Percentiles rank a stretch among this genome's conserved stretches.
Conservation (phyloP, 768 basidiomycete genomes). For the Kwoniella botswanensis region DNA sequence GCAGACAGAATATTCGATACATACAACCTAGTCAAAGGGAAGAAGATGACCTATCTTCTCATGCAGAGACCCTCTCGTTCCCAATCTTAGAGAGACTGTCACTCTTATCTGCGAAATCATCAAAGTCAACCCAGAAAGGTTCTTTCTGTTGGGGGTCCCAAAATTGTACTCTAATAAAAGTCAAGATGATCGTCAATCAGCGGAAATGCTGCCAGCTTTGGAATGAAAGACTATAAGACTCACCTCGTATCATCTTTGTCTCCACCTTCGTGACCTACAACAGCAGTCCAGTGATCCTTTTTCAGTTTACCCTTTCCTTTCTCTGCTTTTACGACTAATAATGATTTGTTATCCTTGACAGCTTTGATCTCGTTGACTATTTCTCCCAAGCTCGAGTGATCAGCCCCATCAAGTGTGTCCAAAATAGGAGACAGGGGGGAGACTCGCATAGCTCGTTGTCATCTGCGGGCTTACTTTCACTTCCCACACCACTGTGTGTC, state of each 20-base stretch:
- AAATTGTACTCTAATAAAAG: background rate
- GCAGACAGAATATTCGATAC: too few species aligned
- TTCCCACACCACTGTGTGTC: too few species aligned
- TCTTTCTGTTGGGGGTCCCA: background rate
- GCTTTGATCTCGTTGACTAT: background rate
- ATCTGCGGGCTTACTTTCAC: too few species aligned
- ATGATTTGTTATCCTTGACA: background rate
- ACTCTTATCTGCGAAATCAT: background rate
- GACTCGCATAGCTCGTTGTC: too few species aligned
- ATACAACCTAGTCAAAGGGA: too few species aligned
- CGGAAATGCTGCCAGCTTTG: background rate
- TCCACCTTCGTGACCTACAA: background rate
- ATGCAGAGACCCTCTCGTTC: too few species aligned
- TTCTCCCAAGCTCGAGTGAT: too few species aligned
- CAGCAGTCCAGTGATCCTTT: background rate
- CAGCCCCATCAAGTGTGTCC: too few species aligned
- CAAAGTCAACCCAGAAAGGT: background rate
- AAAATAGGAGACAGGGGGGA: too few species aligned
- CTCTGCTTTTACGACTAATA: background rate
- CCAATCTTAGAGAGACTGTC: too few species aligned
- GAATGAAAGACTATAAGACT: background rate
- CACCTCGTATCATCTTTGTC: background rate
- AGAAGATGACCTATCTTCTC: too few species aligned
- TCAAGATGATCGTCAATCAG: background rate
- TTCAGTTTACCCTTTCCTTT: background rate